Percentiles rank a stretch among this genome's conserved stretches.
These are phyloP conservation scores for Rubia occidens DNA, from an alignment of 305 asterid genomes.

Conservation along the genomic window DNA sequence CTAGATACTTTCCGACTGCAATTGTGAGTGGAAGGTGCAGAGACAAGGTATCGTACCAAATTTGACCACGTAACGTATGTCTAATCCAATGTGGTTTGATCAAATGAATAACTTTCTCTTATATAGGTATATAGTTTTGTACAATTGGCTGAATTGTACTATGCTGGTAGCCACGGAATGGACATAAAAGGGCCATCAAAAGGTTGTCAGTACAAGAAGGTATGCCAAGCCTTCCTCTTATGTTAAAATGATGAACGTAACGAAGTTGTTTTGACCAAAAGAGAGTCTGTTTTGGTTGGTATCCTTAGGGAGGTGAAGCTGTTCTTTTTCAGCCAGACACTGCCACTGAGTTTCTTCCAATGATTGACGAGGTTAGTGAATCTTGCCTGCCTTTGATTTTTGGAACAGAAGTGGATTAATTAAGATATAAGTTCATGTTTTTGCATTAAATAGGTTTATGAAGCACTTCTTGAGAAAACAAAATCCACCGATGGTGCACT, in stretches of 20 bases:
- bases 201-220: slow-evolving; percentile 59
- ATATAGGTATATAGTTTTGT: slow-evolving; percentile 69
- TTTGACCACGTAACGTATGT: background rate
- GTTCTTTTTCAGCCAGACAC: slow-evolving; percentile 86
- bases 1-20: slow-evolving; percentile 76
- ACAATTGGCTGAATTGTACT: slow-evolving; percentile 74
- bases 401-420: background rate
- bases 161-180: slow-evolving; percentile 99
- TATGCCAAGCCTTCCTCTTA: slow-evolving; percentile 18
- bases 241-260: too few species aligned
- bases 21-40: slow-evolving; percentile 90
- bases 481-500: slow-evolving; percentile 64
- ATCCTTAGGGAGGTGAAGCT: slow-evolving; percentile 47
- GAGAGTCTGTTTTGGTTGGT: background rate
- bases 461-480: slow-evolving; percentile 49
- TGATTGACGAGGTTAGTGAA: slow-evolving; percentile 59
- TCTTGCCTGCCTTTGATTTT: background rate
- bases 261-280: too few species aligned
- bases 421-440: background rate
- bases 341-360: slow-evolving; percentile 80
- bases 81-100: background rate
- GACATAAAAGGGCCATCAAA: slow-evolving; percentile 93
- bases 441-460: slow-evolving; percentile 40
- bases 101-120: background rate
- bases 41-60: slow-evolving; percentile 49